Evolutionary conservation across 306 rosid species (phyloP), one percentile per base, ranked within the genome.

Genomic region (Ormosia semicastrata): DNA sequence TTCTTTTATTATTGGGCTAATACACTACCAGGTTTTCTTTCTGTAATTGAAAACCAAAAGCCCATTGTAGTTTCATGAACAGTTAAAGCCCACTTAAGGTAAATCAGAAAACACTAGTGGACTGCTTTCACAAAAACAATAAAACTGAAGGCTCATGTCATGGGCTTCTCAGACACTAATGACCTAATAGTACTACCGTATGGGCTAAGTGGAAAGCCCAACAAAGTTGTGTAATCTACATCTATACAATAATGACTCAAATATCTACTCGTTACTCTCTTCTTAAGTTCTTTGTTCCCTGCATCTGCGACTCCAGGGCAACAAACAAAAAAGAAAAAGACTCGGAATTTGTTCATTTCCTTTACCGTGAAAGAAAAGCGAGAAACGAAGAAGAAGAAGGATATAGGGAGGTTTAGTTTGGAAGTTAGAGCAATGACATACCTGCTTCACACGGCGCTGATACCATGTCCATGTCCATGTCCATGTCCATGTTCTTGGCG

Each of bases 401-500:
- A 30, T 24, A 17, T 56, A 36, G 9, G 44, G 30, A 34, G 41
- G 3, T 30, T 12, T n/a, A 12, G 34, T 29, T 63, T 64, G 4
- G 24, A 24, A 24, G 12, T 7, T 4, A 66, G 47, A 58, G 78
- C 80, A 87, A 92, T 94, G 97, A 81, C 84, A 74, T 66, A 56
- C 75, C 64, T 84, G 33, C 81, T 88, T 54, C 82, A 15, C 15
- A 85, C 91, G 11, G 72, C 81, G 14, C 83, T 76, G 5, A 39
- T 82, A 3, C 77, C 87, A 60, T 76, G 77, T 30, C 77, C 78
- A 3, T 73, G 36, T 52, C 77, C 78, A 3, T 73, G 36, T 52
- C 77, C 87, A 60, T 76, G 77, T 30, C 77, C 78, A 3, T 73
- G 36, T 52, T 56, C 66, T 17, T 47, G 69, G 46, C 84, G 70